Base-by-base conservation (phyloP, 768 basidiomycete species). In the Myochromella boudieri region DNA sequence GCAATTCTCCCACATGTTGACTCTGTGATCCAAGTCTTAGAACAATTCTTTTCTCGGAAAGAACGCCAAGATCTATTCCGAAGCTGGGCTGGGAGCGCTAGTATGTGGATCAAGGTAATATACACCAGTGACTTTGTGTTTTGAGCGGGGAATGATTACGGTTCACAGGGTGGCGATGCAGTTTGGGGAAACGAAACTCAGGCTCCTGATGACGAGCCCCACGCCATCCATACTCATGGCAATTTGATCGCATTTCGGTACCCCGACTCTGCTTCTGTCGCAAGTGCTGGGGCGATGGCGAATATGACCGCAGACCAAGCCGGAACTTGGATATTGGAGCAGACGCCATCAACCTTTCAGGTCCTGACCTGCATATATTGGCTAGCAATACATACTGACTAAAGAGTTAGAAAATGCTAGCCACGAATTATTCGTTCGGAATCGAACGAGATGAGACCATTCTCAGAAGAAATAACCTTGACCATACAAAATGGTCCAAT, bases 11-110 rank as follows among this genome's bases (percentile, higher is more conserved):
- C 9, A 8, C 14, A n/a, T 38, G 20, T 24, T 45, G 21, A 15
- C 20, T 20, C 6, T 26, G 2, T 38, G 15, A 4, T 25, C 28
- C 20, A 46, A 91, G 87, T 92, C 1, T 73, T 90, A 5, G 88
- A 91, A 56, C 79, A 85, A 27, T 95, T 97, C 72, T 97, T 99
- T 64, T 94, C 91, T 0, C 75, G 91, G 29, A 83, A 78, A 34
- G 97, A 99, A 64, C 79, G 95, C 0, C 90, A 89, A 49, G 83
- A 80, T 41, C 74, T 99, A 9, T 97, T 99, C 73, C 77, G 92
- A 22, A 89, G 86, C 60, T 99, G 95, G 95, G 91, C 91, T 6
- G 95, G 95, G 25, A 87, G 91, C 53, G 92, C 88, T 18, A 89
- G 90, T 54, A 80, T 94, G 82, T 95, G 93, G 93, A 79, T 95